Base-by-base conservation (phyloP, 192 early-diverging fungal genomes). In the Coemansia sp. region DNA sequence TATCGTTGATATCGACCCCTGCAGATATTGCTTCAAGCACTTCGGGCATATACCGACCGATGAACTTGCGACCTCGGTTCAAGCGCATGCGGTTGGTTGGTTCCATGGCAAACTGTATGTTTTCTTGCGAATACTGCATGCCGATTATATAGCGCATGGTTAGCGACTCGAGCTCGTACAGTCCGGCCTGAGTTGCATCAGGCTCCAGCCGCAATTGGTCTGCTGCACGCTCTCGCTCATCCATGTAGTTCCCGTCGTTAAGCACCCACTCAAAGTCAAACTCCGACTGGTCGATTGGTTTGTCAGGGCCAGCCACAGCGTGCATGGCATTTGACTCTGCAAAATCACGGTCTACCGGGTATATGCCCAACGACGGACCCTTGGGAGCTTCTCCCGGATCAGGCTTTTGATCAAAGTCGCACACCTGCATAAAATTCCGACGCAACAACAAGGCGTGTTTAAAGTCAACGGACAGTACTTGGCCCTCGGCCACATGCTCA, bases 401-500 rank as follows among this genome's bases (percentile, higher is more conserved):
- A 11, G 17, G 16, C 27, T 39, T 41, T 45, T 35, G 26, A 19
- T 71, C 61, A 39, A 67, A 54, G 17, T 74, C 72, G 55, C 58
- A 64, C 26, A 80, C 62, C 31, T 69, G 62, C 9, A 80, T 48
- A 26, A 55, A 71, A 39, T 64, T 49, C 2, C 61, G 23, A 55
- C 52, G 39, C 62, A 61, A 17, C 21, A 62, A 69, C 51, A 80
- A 31, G 19, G 63, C 71, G 6, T 67, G 68, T 11, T 68, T 57
- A 54, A 75, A 80, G 47, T 80, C 77, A 9, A 66, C 72, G 11
- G 65, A 64, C 41, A 75, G 35, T 1, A 80, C 63, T 38, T 71
- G n/a, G 39, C 72, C 77, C 16, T 62, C 62, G 0, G 68, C 65
- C 6, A 37, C 43, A 10, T 64, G 17, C 23, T 71, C 72, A 19